Percentiles rank a stretch among this genome's conserved stretches.
phyloP scores from a whole-genome alignment of 805 yeast species.

The Hanseniaspora lindneri region DNA sequence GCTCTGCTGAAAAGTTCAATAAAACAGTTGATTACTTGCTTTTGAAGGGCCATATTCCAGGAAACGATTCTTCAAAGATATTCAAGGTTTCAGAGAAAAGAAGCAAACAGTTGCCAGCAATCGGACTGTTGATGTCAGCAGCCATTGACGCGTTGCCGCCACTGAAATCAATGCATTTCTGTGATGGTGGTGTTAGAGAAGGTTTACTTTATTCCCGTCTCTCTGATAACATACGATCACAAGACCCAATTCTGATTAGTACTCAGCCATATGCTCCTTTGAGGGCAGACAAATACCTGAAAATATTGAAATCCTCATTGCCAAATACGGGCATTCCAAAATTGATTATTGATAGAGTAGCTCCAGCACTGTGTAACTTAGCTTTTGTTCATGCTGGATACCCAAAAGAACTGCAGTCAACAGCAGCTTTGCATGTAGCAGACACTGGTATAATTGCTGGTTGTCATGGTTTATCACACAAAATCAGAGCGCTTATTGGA shows the following conservation, averaged over 20 bases:
- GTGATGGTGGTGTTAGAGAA: conserved; percentile 70
- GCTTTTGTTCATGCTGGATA: conserved; percentile 69
- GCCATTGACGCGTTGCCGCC: conserved; percentile 50
- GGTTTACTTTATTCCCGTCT: conserved; percentile 57
- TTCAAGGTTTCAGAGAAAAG: conserved; percentile 58
- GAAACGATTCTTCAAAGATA: conserved; percentile 33
- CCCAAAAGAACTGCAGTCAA: conserved; percentile 64
- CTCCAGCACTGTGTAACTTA: conserved; percentile 60
- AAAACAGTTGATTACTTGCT: conserved; percentile 41
- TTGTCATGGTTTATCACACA: conserved; percentile 62
- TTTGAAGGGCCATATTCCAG: conserved; percentile 39
- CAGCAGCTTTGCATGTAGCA: conserved; percentile 61
- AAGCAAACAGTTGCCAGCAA: conserved; percentile 57
- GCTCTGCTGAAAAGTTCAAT: conserved; percentile 42
- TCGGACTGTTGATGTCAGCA: conserved; percentile 50
- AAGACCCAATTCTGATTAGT: conserved; percentile 60
- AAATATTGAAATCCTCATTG: conserved; percentile 43
- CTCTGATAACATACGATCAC: conserved; percentile 44
- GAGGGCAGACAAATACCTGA: conserved; percentile 45
- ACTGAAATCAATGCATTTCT: conserved; percentile 51
- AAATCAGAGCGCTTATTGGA: conserved; percentile 58
- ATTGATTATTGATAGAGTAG: conserved; percentile 46
- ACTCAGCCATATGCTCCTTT: conserved; percentile 63
- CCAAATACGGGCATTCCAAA: conserved; percentile 47
- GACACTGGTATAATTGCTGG: conserved; percentile 67